Conservation (phyloP, 768 basidiomycete genomes). For the Kwoniella mangroviensis region DNA sequence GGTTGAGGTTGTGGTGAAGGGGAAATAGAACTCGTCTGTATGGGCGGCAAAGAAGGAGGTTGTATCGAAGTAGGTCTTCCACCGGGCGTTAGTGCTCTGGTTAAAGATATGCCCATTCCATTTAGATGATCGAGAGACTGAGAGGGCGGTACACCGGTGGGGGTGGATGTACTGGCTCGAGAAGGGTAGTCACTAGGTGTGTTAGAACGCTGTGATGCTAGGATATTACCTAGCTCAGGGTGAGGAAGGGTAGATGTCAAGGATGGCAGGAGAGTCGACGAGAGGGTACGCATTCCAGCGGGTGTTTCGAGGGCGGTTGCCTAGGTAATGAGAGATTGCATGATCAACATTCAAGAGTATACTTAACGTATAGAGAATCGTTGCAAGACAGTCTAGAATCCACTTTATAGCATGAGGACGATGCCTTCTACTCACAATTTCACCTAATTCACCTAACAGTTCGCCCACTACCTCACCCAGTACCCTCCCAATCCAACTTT, state of each 20-base stretch:
- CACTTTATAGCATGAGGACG: background rate
- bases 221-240: conserved; percentile 22
- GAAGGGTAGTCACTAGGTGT: conserved; percentile 27
- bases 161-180: conserved; percentile 22
- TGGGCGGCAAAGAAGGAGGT: conserved; percentile 40
- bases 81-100: conserved; percentile 44
- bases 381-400: too few species aligned
- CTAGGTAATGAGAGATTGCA: conserved; percentile 59
- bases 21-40: conserved; percentile 28
- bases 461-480: conserved; percentile 87
- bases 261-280: conserved; percentile 55
- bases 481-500: conserved; percentile 82
- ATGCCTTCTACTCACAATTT: conserved; percentile 67
- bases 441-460: conserved; percentile 81
- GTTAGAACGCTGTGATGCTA: conserved; percentile 16
- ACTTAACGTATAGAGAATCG: too few species aligned
- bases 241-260: conserved; percentile 45
- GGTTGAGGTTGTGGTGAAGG: conserved; percentile 26
- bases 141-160: conserved; percentile 23
- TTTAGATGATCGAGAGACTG: conserved; percentile 29
- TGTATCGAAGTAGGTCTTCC: conserved; percentile 46
- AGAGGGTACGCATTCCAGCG: conserved; percentile 79
- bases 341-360: background rate
- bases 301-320: conserved; percentile 79
- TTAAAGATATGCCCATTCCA: conserved; percentile 46